Evolutionary conservation across 2,329 filamentous ascomycete species (phyloP), one percentile per base, ranked within the genome.

Genomic region (Aaosphaeria pasadenensis): DNA sequence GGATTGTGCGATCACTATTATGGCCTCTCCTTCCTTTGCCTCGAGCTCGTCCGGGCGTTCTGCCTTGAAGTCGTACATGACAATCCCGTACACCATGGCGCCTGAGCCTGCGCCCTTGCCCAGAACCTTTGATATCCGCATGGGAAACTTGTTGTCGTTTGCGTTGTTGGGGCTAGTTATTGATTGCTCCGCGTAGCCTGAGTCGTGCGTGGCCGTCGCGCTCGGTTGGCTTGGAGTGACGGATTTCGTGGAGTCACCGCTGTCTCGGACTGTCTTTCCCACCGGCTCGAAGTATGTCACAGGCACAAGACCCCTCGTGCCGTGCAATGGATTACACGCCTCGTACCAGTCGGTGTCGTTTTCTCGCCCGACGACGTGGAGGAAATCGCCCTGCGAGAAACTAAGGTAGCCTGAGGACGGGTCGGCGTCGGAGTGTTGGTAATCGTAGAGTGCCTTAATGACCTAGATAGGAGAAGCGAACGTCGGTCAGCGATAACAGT

Each of bases 311-410:
- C 94, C 94, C 57, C 91, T 85, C 44, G 90, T 89, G 72, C 87
- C 87, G 63, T 88, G 90, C 56, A 96, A 79, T 51, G 94, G 94
- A 69, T 99, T 99, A 79, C 91, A 97, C 47, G 92, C 94, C 74
- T 97, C 94, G 79, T 96, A 99, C 92, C 94, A 99, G 69, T 96
- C 90, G 38, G 78, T 76, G 69, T 97, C 92, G 77, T 96, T 87
- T 75, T 97, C 94, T 71, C 92, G 87, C 63, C 89, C 90, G 71
- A 97, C 92, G 56, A 99, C 94, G 76, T 97, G 92, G 70, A 99
- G 94, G 72, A 97, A 99, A 71, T 99, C 94, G 65, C 94, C 94
- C 68, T 90, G 88, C 57, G 86, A 90, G 74, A 99, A 99, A 68
- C 88, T 87, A 62, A 99, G 79, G 75, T 96, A 77, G 53, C 60